Conservation (phyloP, 2,329 filamentous ascomycete genomes). For the Claviceps paspali region DNA sequence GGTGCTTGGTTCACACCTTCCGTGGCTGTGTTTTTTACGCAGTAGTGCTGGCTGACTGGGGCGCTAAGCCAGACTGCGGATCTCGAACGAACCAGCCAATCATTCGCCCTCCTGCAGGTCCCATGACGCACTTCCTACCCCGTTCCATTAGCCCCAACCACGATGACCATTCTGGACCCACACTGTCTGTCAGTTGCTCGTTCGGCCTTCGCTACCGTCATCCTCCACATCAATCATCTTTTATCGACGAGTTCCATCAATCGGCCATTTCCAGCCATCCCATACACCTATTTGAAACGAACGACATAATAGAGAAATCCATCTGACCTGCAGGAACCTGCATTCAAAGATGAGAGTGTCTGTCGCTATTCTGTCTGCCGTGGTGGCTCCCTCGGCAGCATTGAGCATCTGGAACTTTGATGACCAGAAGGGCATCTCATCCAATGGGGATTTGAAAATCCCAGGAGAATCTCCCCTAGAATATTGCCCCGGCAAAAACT, state of each 20-base stretch:
- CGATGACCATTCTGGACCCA: neutral
- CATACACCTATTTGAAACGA: neutral
- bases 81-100: neutral
- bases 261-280: neutral
- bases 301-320: neutral
- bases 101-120: conserved; percentile 9
- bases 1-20: no score
- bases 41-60: no score
- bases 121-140: conserved; percentile 20
- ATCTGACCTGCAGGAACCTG: neutral
- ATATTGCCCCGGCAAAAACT: conserved; percentile 55
- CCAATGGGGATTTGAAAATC: conserved; percentile 44
- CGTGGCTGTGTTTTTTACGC: no score
- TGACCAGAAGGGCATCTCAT: conserved; percentile 21
- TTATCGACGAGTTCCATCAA: neutral
- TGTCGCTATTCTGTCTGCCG: conserved; percentile 29
- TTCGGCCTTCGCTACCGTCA: conserved; percentile 2
- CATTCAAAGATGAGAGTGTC: conserved; percentile 19
- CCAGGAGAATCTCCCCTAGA: conserved; percentile 74
- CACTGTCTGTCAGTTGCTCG: neutral
- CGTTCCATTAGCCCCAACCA: conserved; percentile 9
- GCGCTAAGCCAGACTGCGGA: neutral
- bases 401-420: conserved; percentile 25
- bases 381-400: conserved; percentile 29
- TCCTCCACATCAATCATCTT: neutral